Evolutionary conservation across 352 stramenopile species (phyloP).

Genomic region (Phytophthora hibernalis): DNA sequence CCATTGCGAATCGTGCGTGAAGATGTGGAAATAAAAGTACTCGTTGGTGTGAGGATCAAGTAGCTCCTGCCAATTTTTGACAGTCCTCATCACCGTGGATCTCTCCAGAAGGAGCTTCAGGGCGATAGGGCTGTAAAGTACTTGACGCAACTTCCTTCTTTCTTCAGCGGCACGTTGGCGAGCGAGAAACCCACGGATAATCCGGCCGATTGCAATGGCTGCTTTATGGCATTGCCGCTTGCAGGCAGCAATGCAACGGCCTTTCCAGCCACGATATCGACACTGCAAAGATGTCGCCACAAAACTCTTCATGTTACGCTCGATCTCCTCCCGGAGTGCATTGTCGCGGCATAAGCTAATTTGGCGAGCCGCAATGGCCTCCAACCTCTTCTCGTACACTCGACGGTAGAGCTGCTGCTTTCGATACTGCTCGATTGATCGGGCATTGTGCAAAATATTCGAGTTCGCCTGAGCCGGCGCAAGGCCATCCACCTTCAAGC

Average conservation of each 20-base stretch:
- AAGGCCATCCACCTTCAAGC: not conserved
- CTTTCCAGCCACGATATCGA: conserved; percentile 68
- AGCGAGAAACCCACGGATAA: conserved; percentile 65
- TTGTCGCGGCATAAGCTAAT: conserved; percentile 60
- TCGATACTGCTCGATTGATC: conserved; percentile 58
- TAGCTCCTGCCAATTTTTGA: conserved; percentile 81
- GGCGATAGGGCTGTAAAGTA: conserved; percentile 71
- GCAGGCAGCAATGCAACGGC: conserved; percentile 42
- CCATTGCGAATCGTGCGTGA: conserved; percentile 84
- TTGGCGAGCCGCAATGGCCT: conserved; percentile 51
- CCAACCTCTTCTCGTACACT: conserved; percentile 65
- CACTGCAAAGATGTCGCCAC: conserved; percentile 77
- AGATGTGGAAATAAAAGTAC: conserved; percentile 88
- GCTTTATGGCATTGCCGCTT: conserved; percentile 50
- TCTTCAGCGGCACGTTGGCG: conserved; percentile 52
- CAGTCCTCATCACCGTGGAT: conserved; percentile 63
- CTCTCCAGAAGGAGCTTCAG: conserved; percentile 74
- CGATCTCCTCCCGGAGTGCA: conserved; percentile 74
- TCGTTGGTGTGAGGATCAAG: conserved; percentile 85
- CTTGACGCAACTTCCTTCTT: conserved; percentile 56
- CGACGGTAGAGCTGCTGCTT: conserved; percentile 56
- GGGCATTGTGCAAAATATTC: conserved; percentile 37
- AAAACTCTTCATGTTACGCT: conserved; percentile 76
- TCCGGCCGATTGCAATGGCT: conserved; percentile 61
- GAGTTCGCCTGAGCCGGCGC: no score